phyloP scores from a whole-genome alignment of 2,329 filamentous ascomycete genomes.

The Colletotrichum coccodes region DNA sequence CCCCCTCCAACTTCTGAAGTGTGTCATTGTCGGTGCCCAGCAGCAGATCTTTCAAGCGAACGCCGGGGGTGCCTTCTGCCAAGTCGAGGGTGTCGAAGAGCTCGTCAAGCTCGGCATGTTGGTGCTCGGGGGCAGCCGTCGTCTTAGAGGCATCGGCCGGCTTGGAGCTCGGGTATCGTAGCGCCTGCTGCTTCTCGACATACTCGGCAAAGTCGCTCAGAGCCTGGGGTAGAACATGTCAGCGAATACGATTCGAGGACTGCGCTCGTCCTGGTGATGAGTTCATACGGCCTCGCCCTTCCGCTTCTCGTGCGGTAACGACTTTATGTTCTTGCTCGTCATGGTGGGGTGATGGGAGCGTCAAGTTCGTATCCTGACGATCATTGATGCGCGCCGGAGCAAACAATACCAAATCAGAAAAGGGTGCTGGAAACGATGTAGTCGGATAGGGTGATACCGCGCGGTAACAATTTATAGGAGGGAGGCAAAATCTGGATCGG shows the following conservation, averaged over 20 bases:
- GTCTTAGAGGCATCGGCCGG: constrained; percentile 40
- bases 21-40: constrained; percentile 71
- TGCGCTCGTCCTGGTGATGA: neutral
- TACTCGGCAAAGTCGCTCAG: constrained; percentile 98
- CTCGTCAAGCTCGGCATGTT: constrained; percentile 89
- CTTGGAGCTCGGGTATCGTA: constrained; percentile 66
- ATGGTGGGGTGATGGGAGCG: constrained; percentile 48
- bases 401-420: neutral
- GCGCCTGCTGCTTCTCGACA: constrained; percentile 90
- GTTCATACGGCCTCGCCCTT: constrained; percentile 83
- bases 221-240: constrained; percentile 57
- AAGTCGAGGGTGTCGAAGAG: constrained; percentile 90
- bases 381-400: constrained; percentile 37
- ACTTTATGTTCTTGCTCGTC: constrained; percentile 66
- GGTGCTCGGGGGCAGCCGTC: constrained; percentile 55
- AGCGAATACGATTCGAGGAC: constrained; percentile 14
- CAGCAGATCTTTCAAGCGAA: constrained; percentile 81
- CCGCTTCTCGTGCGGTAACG: constrained; percentile 80
- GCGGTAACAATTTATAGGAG: constrained; percentile 14
- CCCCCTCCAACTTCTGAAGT: constrained; percentile 69
- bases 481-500: constrained; percentile 4
- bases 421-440: neutral
- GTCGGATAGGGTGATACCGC: neutral
- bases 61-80: constrained; percentile 71
- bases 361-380: constrained; percentile 41